These are phyloP conservation scores for Boletellus ananiceps DNA, from an alignment of 768 basidiomycete genomes.

Conservation along the genomic window DNA sequence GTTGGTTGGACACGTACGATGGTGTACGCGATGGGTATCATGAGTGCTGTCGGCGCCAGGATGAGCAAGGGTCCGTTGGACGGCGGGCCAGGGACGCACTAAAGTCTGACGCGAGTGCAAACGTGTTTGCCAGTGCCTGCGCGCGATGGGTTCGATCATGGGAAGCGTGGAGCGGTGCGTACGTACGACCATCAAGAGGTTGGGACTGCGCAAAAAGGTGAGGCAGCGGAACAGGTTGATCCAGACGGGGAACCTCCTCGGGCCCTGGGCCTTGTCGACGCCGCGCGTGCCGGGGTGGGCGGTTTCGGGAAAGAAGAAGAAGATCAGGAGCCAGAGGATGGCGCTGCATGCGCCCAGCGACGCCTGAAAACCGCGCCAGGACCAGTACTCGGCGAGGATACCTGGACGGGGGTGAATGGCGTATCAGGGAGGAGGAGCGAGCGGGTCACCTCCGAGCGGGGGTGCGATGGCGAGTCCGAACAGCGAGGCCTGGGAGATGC, in stretches of 20 bases:
- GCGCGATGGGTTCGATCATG: not conserved
- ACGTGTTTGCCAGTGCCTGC: conserved; percentile 41
- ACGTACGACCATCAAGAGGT: conserved; percentile 51
- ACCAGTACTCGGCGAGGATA: conserved; percentile 50
- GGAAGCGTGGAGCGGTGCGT: not conserved
- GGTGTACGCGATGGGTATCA: conserved; percentile 63
- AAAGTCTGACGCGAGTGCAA: conserved; percentile 26
- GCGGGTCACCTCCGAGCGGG: conserved; percentile 43
- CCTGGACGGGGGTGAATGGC: conserved; percentile 27
- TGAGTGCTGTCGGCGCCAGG: conserved; percentile 29
- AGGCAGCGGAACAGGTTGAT: conserved; percentile 59
- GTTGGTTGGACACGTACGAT: conserved; percentile 39
- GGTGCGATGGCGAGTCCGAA: conserved; percentile 63
- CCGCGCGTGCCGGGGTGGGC: conserved; percentile 55
- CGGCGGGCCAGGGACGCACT: conserved; percentile 28
- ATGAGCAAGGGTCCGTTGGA: not conserved
- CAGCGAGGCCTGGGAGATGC: conserved; percentile 36
- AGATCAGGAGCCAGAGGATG: conserved; percentile 37
- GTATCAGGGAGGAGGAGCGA: not conserved
- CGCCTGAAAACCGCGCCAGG: conserved; percentile 61
- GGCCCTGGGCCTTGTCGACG: conserved; percentile 40
- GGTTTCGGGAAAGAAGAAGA: conserved; percentile 59
- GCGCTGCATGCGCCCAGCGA: conserved; percentile 40
- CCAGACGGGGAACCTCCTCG: conserved; percentile 34
- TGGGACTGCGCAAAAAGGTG: conserved; percentile 53